Evolutionary conservation across 805 yeast species (phyloP), one percentile per base, ranked within the genome.

Genomic region (Teunomyces stri): DNA sequence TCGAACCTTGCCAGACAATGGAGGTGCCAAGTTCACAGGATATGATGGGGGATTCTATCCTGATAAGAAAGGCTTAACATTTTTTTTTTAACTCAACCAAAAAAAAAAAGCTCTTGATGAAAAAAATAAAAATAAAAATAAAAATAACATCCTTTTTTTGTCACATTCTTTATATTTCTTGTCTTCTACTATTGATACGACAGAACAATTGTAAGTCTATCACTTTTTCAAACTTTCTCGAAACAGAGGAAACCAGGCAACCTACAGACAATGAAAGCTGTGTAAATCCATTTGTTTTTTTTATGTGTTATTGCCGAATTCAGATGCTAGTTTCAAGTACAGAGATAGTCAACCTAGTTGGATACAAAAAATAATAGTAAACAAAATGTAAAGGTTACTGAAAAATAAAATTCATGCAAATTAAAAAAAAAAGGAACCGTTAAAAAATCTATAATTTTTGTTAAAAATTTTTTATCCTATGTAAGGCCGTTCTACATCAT

Each of bases 401-500:
- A 25, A 41, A 41, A 29, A 41, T 39, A 39, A 39, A 27, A 16
- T 16, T 29, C 34, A 27, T 27, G 33, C 31, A 27, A 41, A 29
- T 29, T 29, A 41, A 41, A 41, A 41, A 40, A 41, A 41, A 41
- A 41, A 41, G 33, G 33, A 41, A 27, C 43, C 33, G 33, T 41
- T 27, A 41, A 27, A 41, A 41, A 41, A 42, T 42, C 38, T 31
- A 42, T 31, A 42, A 30, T 13, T 42, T 25, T 42, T 25, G 20
- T 15, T 28, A 42, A 42, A 41, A 30, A 18, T 20, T 42, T n/a
- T 37, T 13, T 20, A 37, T 37, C 25, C 34, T 31, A 31, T 37
- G 40, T 37, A 37, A 21, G 40, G 40, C 40, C 33, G 43, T 39
- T 39, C 40, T 27, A 27, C 46, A 38, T 40, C 44, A 43, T 27